These are phyloP conservation scores for Wickerhamomyces rabaulensis DNA, from an alignment of 805 yeast genomes.

Conservation along the genomic window DNA sequence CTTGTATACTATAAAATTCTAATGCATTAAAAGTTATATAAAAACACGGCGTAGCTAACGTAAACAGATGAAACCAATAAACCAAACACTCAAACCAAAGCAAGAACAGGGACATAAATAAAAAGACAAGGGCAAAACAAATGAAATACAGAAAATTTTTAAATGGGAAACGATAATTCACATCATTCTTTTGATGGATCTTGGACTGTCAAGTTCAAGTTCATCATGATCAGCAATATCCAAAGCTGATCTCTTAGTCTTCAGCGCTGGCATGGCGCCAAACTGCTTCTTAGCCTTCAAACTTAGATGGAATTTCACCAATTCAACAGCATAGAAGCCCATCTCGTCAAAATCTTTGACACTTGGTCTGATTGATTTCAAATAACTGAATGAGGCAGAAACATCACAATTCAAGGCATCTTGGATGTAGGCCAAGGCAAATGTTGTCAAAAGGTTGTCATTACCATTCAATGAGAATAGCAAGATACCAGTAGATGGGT, in stretches of 20 bases:
- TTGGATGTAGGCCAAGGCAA: slow-evolving; percentile 19
- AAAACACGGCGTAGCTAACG: background rate
- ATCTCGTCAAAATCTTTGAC: slow-evolving; percentile 18
- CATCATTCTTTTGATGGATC: slow-evolving; percentile 19
- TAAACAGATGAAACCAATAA: background rate
- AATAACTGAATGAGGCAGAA: slow-evolving; percentile 16
- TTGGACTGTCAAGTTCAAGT: slow-evolving; percentile 20
- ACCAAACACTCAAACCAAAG: background rate
- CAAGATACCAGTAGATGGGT: slow-evolving; percentile 22
- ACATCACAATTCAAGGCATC: slow-evolving; percentile 22
- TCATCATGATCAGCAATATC: slow-evolving; percentile 23
- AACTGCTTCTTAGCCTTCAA: slow-evolving; percentile 19
- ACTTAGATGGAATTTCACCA: slow-evolving; percentile 16
- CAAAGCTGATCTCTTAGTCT: slow-evolving; percentile 20
- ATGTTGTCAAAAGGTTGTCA: slow-evolving; percentile 21
- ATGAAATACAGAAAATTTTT: background rate
- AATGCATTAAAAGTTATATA: background rate
- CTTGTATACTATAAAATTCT: slow-evolving; percentile 1
- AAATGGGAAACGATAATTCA: background rate
- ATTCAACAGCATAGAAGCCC: slow-evolving; percentile 20
- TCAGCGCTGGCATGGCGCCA: slow-evolving; percentile 5
- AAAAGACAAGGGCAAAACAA: background rate
- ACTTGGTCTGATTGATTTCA: slow-evolving; percentile 24
- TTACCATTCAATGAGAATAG: slow-evolving; percentile 25
- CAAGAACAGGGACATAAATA: background rate